Evolutionary conservation across 352 stramenopile genomes (phyloP).

Genomic region (Globisporangium middletonii): DNA sequence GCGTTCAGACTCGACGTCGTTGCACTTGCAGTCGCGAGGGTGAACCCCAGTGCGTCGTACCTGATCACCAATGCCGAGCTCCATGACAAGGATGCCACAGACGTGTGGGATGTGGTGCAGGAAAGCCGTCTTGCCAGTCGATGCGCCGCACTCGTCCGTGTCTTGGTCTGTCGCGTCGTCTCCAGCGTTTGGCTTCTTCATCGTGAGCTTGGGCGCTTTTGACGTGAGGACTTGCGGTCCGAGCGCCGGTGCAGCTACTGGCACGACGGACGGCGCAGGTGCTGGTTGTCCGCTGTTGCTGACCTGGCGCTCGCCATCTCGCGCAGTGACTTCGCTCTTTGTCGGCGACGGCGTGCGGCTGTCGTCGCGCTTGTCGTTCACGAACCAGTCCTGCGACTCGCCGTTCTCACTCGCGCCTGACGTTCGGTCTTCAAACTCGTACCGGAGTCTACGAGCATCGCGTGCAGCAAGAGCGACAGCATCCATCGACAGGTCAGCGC

Average conservation of each 20-base stretch:
- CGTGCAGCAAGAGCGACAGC: not conserved
- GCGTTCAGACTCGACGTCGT: not conserved
- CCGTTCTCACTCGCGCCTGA: constrained; percentile 46
- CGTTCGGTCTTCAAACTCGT: constrained; percentile 62
- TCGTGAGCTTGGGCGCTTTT: constrained; percentile 13
- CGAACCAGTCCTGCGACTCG: constrained; percentile 76
- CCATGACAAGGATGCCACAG: constrained; percentile 67
- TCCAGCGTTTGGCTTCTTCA: constrained; percentile 18
- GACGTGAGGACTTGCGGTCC: not conserved
- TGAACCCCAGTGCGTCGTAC: constrained; percentile 6
- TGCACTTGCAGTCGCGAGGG: not conserved
- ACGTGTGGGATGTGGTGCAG: constrained; percentile 50
- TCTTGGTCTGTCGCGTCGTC: constrained; percentile 14
- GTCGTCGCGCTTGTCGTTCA: constrained; percentile 54
- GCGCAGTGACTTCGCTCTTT: constrained; percentile 17
- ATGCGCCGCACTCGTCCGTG: constrained; percentile 24
- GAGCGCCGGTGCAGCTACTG: not conserved
- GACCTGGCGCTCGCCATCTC: constrained; percentile 3
- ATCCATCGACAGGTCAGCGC: not conserved
- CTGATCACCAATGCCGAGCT: constrained; percentile 36
- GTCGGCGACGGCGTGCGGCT: constrained; percentile 19
- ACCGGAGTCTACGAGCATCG: constrained; percentile 25
- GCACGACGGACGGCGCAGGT: not conserved
- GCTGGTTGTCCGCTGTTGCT: not conserved
- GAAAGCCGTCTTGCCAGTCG: constrained; percentile 45